These are phyloP conservation scores for Phytophthora cryptogea DNA, from an alignment of 352 stramenopile species.

Conservation along the genomic window DNA sequence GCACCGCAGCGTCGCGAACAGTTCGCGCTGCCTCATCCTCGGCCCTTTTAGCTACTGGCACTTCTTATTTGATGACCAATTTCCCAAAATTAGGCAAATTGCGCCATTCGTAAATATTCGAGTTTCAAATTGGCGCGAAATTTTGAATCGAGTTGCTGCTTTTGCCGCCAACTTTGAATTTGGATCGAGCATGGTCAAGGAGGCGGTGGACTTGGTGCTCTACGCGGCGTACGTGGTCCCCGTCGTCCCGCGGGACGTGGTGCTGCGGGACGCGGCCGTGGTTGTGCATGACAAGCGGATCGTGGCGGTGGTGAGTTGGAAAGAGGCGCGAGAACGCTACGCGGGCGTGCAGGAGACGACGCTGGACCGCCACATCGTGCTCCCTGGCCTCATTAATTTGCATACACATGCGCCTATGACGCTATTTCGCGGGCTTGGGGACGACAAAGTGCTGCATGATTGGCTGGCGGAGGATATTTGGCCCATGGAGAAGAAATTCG, in stretches of 20 bases:
- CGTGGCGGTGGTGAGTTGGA: conserved; percentile 58
- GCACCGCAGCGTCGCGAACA: conserved; percentile 56
- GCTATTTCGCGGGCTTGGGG: conserved; percentile 77
- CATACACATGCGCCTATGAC: conserved; percentile 86
- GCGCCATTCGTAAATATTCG: background rate
- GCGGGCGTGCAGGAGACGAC: conserved; percentile 35
- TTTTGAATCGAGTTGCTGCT: conserved; percentile 1
- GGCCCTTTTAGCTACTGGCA: background rate
- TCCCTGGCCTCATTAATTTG: conserved; percentile 82
- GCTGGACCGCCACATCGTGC: conserved; percentile 64
- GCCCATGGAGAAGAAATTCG: conserved; percentile 75
- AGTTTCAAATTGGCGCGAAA: conserved; percentile 9
- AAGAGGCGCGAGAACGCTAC: conserved; percentile 53
- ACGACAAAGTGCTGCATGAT: conserved; percentile 78
- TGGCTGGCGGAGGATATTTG: conserved; percentile 84
- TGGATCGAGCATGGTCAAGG: conserved; percentile 8
- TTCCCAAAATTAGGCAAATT: background rate
- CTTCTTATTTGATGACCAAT: background rate
- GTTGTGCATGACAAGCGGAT: conserved; percentile 62
- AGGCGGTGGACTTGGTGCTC: conserved; percentile 62
- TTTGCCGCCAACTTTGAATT: conserved; percentile 8
- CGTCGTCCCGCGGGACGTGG: conserved; percentile 63
- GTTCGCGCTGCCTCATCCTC: conserved; percentile 45
- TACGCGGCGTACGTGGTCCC: conserved; percentile 73
- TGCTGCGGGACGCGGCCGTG: conserved; percentile 69